A percentile compares a stretch with the other conserved stretches of the same genome.
These are phyloP conservation scores for Casuarina glauca DNA, from an alignment of 306 rosid species.

Conservation along the genomic window DNA sequence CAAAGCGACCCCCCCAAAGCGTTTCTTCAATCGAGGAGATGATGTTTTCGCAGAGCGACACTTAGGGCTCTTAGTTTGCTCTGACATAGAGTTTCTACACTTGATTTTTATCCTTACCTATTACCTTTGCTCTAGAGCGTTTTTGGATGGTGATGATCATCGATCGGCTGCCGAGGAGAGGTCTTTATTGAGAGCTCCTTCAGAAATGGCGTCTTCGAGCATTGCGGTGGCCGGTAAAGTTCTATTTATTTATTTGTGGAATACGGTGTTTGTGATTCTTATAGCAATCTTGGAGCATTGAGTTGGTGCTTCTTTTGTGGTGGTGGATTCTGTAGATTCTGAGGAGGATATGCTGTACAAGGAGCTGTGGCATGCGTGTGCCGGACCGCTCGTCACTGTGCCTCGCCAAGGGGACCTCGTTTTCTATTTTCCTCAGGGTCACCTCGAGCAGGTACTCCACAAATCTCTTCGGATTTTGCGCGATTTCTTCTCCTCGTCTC, in stretches of 20 bases:
- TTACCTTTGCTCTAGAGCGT: not conserved
- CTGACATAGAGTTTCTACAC: not conserved
- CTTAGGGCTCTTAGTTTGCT: not conserved
- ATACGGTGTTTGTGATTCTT: not conserved
- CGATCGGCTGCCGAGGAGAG: not conserved
- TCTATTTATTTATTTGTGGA: not conserved
- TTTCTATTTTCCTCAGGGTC: slow-evolving; percentile 64
- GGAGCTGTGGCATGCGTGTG: slow-evolving; percentile 64
- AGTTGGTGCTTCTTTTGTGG: not conserved
- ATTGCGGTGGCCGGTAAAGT: not conserved
- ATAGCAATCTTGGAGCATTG: not conserved
- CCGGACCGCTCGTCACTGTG: slow-evolving; percentile 60
- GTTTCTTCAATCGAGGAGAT: slow-evolving; percentile 2
- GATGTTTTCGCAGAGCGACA: not conserved
- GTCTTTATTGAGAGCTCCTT: not conserved
- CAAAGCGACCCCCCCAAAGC: not conserved
- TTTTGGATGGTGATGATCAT: slow-evolving; percentile 2
- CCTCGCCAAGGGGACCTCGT: slow-evolving; percentile 50
- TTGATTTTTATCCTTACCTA: not conserved
- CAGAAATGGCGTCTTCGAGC: slow-evolving; percentile 8
- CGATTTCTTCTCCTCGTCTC: not conserved
- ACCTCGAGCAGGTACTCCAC: slow-evolving; percentile 50
- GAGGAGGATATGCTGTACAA: slow-evolving; percentile 45
- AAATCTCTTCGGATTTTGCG: not conserved
- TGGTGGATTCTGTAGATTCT: slow-evolving; percentile 31